Percentiles rank a stretch among this genome's conserved stretches.
These are phyloP conservation scores for Breviolum minutum DNA, from an alignment of 73 alveolate genomes.

Conservation along the genomic window DNA sequence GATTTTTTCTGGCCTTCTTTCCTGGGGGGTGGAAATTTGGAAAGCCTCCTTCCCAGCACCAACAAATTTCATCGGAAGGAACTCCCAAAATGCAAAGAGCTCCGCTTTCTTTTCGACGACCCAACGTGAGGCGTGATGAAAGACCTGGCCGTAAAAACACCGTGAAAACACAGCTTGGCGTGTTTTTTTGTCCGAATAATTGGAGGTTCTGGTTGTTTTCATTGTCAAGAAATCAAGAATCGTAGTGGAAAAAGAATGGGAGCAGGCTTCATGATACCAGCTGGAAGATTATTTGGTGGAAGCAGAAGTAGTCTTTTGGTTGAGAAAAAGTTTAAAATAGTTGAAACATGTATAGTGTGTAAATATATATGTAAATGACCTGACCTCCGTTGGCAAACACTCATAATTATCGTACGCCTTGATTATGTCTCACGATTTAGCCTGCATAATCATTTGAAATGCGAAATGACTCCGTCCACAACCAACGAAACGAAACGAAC, in stretches of 20 bases:
- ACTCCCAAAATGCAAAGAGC: slow-evolving; percentile 94
- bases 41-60: neutral
- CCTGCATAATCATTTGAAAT: too few species aligned
- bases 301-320: too few species aligned
- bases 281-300: too few species aligned
- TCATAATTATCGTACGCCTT: too few species aligned
- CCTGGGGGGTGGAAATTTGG: neutral
- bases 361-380: too few species aligned
- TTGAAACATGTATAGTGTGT: too few species aligned
- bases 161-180: neutral
- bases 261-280: too few species aligned
- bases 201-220: neutral
- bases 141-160: slow-evolving; percentile 20
- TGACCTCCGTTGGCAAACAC: too few species aligned
- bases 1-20: neutral
- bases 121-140: slow-evolving; percentile 38
- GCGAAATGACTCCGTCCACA: too few species aligned
- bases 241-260: neutral
- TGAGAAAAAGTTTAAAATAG: too few species aligned
- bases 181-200: neutral
- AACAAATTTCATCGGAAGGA: neutral
- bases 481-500: too few species aligned
- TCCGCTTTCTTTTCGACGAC: slow-evolving; percentile 90
- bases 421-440: too few species aligned
- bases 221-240: neutral